phyloP scores from a whole-genome alignment of 2,329 filamentous ascomycete species.

The Canariomyces notabilis region DNA sequence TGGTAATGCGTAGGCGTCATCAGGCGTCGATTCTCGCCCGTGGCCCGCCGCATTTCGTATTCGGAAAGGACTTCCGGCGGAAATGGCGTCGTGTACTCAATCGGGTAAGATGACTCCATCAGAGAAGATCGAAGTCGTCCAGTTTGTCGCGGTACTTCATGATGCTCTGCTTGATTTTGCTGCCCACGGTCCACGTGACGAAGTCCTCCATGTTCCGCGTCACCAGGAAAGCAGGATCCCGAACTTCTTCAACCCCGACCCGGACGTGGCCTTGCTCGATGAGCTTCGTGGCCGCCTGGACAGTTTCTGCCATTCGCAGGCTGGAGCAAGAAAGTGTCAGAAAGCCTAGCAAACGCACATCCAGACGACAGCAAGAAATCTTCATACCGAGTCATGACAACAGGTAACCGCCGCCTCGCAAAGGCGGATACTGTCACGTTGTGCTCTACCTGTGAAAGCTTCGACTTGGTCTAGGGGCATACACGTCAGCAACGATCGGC shows the following conservation, averaged over 20 bases:
- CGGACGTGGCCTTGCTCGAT: slow-evolving; percentile 93
- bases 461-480: slow-evolving; percentile 57
- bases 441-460: slow-evolving; percentile 80
- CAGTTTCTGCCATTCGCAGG: slow-evolving; percentile 84
- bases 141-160: slow-evolving; percentile 91
- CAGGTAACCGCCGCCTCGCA: slow-evolving; percentile 74
- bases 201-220: slow-evolving; percentile 91
- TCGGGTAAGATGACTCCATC: slow-evolving; percentile 25
- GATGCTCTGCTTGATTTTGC: slow-evolving; percentile 95
- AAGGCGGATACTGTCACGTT: slow-evolving; percentile 86
- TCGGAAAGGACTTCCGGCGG: too few relatives aligned
- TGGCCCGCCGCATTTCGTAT: too few relatives aligned
- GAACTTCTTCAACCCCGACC: slow-evolving; percentile 84
- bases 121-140: slow-evolving; percentile 91
- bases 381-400: slow-evolving; percentile 60
- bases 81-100: background rate
- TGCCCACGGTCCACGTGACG: slow-evolving; percentile 91
- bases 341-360: too few relatives aligned
- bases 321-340: too few relatives aligned
- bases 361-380: too few relatives aligned
- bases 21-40: too few relatives aligned
- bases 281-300: slow-evolving; percentile 78
- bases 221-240: slow-evolving; percentile 84
- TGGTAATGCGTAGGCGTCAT: too few relatives aligned
- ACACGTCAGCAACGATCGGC: background rate